phyloP scores from a whole-genome alignment of 306 rosid species.

The Calophaca sinica region DNA sequence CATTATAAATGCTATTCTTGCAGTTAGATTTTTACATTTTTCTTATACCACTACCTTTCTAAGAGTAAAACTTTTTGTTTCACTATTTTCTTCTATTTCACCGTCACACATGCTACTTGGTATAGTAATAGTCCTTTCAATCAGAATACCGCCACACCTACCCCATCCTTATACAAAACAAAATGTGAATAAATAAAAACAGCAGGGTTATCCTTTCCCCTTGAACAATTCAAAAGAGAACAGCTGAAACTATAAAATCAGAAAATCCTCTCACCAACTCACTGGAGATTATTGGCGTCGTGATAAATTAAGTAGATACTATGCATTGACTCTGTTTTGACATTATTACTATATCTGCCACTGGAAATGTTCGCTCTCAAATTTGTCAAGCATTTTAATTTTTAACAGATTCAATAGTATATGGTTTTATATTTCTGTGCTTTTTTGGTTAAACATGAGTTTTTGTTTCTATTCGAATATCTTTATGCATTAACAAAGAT shows the following conservation, averaged over 20 bases:
- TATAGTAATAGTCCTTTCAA: slow-evolving; percentile 17
- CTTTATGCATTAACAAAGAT: background rate
- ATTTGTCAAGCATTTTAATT: background rate
- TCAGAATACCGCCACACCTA: slow-evolving; percentile 30
- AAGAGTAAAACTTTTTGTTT: slow-evolving; percentile 17
- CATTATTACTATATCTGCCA: background rate
- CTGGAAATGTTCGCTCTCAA: slow-evolving; percentile 14
- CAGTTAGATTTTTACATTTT: slow-evolving; percentile 24
- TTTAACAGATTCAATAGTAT: background rate
- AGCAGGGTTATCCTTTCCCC: background rate
- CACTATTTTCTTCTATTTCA: background rate
- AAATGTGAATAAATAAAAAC: slow-evolving; percentile 34
- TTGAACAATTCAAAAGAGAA: background rate
- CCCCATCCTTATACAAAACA: slow-evolving; percentile 49
- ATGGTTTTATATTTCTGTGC: background rate
- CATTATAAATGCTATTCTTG: slow-evolving; percentile 36
- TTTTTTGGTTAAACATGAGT: background rate
- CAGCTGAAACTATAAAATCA: slow-evolving; percentile 10
- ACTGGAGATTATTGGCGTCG: slow-evolving; percentile 17
- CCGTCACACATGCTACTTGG: slow-evolving; percentile 19
- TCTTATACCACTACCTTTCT: slow-evolving; percentile 22
- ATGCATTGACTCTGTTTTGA: background rate
- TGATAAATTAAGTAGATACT: background rate
- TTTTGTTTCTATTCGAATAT: background rate
- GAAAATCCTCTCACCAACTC: slow-evolving; percentile 18